Percentiles rank a stretch among this genome's conserved stretches.
Evolutionary conservation across 345 rosid genomes (phyloP).

Genomic region (Arabis alpina): DNA sequence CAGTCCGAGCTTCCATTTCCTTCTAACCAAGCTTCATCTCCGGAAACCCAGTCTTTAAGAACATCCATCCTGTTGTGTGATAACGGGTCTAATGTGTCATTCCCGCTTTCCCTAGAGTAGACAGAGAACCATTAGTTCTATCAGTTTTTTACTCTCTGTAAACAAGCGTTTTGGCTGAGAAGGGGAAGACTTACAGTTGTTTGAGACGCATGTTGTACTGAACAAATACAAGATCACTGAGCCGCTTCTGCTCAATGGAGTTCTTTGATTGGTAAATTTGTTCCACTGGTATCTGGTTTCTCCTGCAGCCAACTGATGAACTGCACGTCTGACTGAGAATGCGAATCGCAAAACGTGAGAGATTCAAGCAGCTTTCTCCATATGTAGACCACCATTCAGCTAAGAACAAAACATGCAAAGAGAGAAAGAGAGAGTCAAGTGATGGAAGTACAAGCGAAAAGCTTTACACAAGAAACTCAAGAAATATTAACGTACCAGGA

Average conservation of each 20-base stretch:
- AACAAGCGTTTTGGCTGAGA: conserved; percentile 6
- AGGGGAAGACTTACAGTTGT: conserved; percentile 53
- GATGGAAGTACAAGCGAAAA: neutral
- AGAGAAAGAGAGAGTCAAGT: conserved; percentile 2
- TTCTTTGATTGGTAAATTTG: conserved; percentile 65
- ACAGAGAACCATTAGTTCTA: conserved; percentile 31
- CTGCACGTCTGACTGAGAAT: conserved; percentile 83
- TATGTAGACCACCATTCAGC: conserved; percentile 98
- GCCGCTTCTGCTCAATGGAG: conserved; percentile 70
- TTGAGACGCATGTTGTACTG: conserved; percentile 81
- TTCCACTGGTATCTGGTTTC: conserved; percentile 51
- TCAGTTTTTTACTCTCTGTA: neutral
- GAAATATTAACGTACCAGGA: conserved; percentile 58
- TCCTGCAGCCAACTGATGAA: conserved; percentile 48
- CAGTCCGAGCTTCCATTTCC: conserved; percentile 59
- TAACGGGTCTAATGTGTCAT: conserved; percentile 50
- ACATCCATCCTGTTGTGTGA: conserved; percentile 48
- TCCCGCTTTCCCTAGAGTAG: conserved; percentile 41
- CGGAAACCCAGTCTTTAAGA: conserved; percentile 75
- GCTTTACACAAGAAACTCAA: neutral
- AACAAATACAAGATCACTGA: conserved; percentile 72
- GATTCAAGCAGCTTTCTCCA: conserved; percentile 91
- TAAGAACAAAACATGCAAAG: conserved; percentile 38
- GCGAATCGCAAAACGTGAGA: conserved; percentile 77
- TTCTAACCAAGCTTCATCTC: conserved; percentile 50